phyloP scores from a whole-genome alignment of 257 asterid species.

The Jaltomata sinuosa region DNA sequence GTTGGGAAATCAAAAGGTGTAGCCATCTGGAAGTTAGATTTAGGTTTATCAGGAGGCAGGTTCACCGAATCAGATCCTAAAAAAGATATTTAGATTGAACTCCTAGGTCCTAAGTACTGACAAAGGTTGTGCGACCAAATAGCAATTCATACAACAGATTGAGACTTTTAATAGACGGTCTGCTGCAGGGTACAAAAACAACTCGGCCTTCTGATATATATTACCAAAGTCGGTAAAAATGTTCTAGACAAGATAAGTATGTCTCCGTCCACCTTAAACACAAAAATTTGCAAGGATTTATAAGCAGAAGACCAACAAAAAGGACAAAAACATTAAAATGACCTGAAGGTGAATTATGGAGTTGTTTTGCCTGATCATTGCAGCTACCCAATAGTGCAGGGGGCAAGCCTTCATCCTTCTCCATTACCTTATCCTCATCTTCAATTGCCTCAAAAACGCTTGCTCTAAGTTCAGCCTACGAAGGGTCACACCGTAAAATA shows the following conservation, averaged over 20 bases:
- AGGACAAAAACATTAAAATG: background rate
- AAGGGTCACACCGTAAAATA: conserved; percentile 1
- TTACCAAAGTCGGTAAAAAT: background rate
- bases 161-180: background rate
- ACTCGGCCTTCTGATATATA: background rate
- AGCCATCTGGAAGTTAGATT: background rate
- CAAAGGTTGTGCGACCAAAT: background rate
- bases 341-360: conserved; percentile 96
- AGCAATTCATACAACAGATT: background rate
- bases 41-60: background rate
- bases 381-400: conserved; percentile 98
- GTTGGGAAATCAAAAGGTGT: background rate
- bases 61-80: background rate
- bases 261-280: background rate
- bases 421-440: conserved; percentile 80
- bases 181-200: background rate
- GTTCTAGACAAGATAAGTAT: background rate
- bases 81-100: background rate
- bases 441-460: conserved; percentile 98
- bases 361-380: conserved; percentile 90
- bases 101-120: background rate
- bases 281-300: background rate
- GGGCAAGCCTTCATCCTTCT: conserved; percentile 75
- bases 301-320: background rate
- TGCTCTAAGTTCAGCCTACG: conserved; percentile 91